Base-by-base conservation (phyloP, 2,329 filamentous ascomycete genomes). In the Alternaria arborescens region DNA sequence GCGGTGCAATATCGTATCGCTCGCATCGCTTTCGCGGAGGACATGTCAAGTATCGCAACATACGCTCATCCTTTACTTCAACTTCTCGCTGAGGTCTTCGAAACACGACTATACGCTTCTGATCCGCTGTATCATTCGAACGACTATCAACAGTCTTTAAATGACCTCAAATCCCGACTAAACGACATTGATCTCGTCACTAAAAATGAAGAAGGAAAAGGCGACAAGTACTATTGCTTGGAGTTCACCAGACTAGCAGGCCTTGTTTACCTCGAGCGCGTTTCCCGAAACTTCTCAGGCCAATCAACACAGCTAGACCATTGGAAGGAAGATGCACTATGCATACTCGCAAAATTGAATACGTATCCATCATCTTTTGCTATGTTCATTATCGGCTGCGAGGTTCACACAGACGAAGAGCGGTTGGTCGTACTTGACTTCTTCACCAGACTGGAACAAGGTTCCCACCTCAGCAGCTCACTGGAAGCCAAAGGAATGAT, bases 181-280 rank as follows among this genome's bases (percentile, higher is more conserved):
- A 34, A 4, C 11, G 18, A n/a, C 0, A 2, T 48, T n/a, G 28
- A 34, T 2, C 8, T 8, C 18, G 18, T 47, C 8, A 10, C 14
- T 0, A 4, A 1, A 0, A 20, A 48, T 5, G 44, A 4, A 0
- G 18, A 3, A 10, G 8, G 20, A 32, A 8, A 34, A 3, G 2
- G 14, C 4, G 32, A 36, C 2, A 14, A 36, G 32, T 36, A 14
- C 12, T 18, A 48, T 4, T 48, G 28, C 8, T 16, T 48, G 3
- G 18, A 48, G 12, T 1, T 48, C 8, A 48, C 28, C 4, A 28
- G 18, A 16, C 44, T 48, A 34, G 44, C 44, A 8, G 28, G 44
- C 28, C 18, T 48, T 4, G 34, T n/a, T 4, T 48, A 48, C 28
- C 44, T 48, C n/a, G 44, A 48, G 44, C 44, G 44, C n/a, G 44